Evolutionary conservation across 2,329 filamentous ascomycete species (phyloP).

Genomic region (Fusarium illudens): DNA sequence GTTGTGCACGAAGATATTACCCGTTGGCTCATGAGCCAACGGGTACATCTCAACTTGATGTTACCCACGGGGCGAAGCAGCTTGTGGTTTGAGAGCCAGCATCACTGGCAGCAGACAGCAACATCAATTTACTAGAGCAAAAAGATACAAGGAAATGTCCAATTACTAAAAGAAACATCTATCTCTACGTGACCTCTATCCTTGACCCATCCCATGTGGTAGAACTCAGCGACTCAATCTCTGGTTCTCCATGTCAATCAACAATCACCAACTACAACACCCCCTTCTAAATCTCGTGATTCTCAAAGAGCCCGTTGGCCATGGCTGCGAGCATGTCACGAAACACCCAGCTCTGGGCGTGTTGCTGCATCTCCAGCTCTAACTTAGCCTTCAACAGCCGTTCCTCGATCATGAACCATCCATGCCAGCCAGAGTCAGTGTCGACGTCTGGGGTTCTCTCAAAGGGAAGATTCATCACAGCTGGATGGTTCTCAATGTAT

Average conservation of each 20-base stretch:
- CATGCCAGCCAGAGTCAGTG: neutral
- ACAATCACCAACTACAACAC: neutral
- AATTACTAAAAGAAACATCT: neutral
- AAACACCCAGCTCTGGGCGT: neutral
- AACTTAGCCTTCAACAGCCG: neutral
- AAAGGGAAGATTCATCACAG: neutral
- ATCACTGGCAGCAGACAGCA: neutral
- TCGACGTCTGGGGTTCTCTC: neutral
- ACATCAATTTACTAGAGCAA: neutral
- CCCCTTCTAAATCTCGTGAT: neutral
- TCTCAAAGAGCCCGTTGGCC: neutral
- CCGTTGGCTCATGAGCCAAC: no score
- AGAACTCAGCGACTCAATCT: neutral
- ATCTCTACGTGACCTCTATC: neutral
- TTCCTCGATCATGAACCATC: neutral
- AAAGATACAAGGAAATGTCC: neutral
- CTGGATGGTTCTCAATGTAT: neutral
- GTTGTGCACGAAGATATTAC: no score
- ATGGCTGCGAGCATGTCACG: neutral
- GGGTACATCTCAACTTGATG: no score
- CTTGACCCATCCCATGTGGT: neutral
- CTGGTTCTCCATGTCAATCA: neutral
- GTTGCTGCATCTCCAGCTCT: neutral
- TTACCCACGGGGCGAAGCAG: neutral
- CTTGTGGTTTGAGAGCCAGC: no score